Evolutionary conservation across 2,329 filamentous ascomycete species (phyloP), one percentile per base, ranked within the genome.

Genomic region (Pseudomassariella vexata): DNA sequence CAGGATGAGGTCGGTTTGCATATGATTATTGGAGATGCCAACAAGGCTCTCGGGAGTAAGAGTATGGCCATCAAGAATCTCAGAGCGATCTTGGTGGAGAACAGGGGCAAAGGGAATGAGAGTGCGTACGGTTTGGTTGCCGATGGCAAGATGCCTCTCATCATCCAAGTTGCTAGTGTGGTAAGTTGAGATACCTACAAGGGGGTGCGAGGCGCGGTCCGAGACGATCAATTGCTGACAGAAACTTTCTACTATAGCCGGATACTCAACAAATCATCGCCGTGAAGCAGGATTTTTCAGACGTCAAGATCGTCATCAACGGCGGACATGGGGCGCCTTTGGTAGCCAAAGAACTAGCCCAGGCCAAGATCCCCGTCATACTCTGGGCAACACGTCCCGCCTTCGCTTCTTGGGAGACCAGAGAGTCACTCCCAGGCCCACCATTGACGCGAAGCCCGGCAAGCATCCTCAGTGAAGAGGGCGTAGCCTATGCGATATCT

Each of bases 1-100:
- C 49, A 56, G 34, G 55, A 57, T 18, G 62, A 67, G 24, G 60
- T 65, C 4, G 63, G 58, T 3, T 37, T 68, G 24, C 64, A 68
- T 44, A 52, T 65, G 35, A 34, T 41, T 11, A 40, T 68, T 22
- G 62, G 59, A 10, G 55, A 59, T 19, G 44, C 38, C 9, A 50
- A 52, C 1, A 60, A 47, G 32, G 51, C 41, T 19, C 44, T 45
- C 21, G 39, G 46, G 5, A 44, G 44, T 11, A 39, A 46, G 5
- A 52, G 44, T 34, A 37, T 28, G 19, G 44, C 44, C n/a, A 37
- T 54, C 23, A 48, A 49, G 39, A 55, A 53, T 25, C 40, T 67
- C 14, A 53, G 63, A 5, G 49, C 48, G 20, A 55, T 66, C 5
- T 28, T 66, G 4, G 38, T 24, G 5, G 49, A 57, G 3, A 59